phyloP scores from a whole-genome alignment of 2,329 filamentous ascomycete species.

The Nemania sp. region DNA sequence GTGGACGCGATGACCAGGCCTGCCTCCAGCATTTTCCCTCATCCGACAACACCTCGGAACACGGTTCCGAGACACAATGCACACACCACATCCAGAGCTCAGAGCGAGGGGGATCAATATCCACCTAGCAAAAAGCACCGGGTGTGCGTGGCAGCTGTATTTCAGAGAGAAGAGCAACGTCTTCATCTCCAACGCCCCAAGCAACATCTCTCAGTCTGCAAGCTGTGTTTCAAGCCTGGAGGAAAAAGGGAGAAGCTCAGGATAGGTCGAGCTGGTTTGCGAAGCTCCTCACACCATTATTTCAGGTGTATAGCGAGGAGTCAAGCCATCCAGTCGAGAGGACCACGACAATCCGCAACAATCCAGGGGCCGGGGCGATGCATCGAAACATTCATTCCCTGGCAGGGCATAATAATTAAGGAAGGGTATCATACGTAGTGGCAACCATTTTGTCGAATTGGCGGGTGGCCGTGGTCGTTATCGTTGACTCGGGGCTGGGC shows the following conservation, averaged over 20 bases:
- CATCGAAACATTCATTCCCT: slow-evolving; percentile 45
- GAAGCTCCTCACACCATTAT: slow-evolving; percentile 43
- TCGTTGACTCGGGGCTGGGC: slow-evolving; percentile 39
- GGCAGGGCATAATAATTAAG: slow-evolving; percentile 39
- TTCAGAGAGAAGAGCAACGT: slow-evolving; percentile 71
- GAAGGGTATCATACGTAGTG: slow-evolving; percentile 53
- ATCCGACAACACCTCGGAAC: slow-evolving; percentile 76
- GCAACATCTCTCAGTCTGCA: slow-evolving; percentile 62
- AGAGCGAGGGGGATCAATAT: background rate
- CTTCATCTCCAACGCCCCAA: slow-evolving; percentile 82
- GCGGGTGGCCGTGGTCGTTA: slow-evolving; percentile 29
- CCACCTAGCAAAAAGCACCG: slow-evolving; percentile 17
- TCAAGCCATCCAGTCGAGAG: slow-evolving; percentile 72
- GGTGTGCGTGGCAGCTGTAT: slow-evolving; percentile 66
- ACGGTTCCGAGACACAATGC: slow-evolving; percentile 49
- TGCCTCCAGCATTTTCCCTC: slow-evolving; percentile 53
- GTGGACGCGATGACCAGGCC: slow-evolving; percentile 7
- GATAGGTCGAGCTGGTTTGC: slow-evolving; percentile 81
- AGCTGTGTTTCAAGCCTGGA: slow-evolving; percentile 51
- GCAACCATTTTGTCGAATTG: slow-evolving; percentile 45
- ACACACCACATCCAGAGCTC: slow-evolving; percentile 45
- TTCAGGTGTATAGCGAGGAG: slow-evolving; percentile 41
- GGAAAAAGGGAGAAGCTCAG: slow-evolving; percentile 62
- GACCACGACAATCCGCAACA: slow-evolving; percentile 78
- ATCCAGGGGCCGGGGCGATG: slow-evolving; percentile 56